phyloP scores from a whole-genome alignment of 1,284 basidiomycete genomes.

The Apiotrichum gracile region DNA sequence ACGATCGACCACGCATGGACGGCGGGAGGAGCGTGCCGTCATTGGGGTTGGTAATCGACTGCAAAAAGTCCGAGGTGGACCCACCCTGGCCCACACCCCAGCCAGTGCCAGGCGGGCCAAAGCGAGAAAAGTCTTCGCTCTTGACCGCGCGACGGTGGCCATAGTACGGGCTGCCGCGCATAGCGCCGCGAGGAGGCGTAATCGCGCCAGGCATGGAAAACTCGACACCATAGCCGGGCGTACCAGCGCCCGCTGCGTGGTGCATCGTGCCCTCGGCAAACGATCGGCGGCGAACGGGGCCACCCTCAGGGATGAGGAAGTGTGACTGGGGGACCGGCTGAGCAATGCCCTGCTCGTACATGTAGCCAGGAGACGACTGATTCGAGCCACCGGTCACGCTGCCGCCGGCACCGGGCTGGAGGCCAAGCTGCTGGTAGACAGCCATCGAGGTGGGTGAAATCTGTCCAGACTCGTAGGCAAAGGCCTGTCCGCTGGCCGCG shows the following conservation, averaged over 20 bases:
- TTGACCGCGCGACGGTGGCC: slow-evolving; percentile 37
- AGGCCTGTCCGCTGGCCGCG: slow-evolving; percentile 2
- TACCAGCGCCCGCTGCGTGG: slow-evolving; percentile 40
- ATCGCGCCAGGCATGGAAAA: slow-evolving; percentile 25
- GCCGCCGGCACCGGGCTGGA: background rate
- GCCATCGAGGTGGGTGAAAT: slow-evolving; percentile 40
- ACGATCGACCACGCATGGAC: slow-evolving; percentile 25
- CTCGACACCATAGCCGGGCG: slow-evolving; percentile 42
- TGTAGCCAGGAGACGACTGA: background rate
- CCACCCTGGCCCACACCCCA: slow-evolving; percentile 42
- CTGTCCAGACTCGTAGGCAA: slow-evolving; percentile 33
- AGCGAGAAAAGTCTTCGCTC: slow-evolving; percentile 42
- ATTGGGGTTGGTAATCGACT: slow-evolving; percentile 38
- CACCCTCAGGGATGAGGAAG: background rate
- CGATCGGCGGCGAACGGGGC: slow-evolving; percentile 20
- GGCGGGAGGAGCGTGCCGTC: slow-evolving; percentile 44
- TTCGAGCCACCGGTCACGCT: background rate
- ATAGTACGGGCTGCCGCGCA: slow-evolving; percentile 20
- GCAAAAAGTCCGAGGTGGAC: slow-evolving; percentile 44
- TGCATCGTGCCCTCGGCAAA: slow-evolving; percentile 33
- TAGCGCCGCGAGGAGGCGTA: slow-evolving; percentile 14
- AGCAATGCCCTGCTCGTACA: background rate
- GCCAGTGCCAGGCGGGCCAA: slow-evolving; percentile 26
- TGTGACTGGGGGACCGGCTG: background rate
- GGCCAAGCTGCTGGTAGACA: slow-evolving; percentile 36